Conservation (phyloP, 176 grass and related monocot species). For the Zoysia japonica region DNA sequence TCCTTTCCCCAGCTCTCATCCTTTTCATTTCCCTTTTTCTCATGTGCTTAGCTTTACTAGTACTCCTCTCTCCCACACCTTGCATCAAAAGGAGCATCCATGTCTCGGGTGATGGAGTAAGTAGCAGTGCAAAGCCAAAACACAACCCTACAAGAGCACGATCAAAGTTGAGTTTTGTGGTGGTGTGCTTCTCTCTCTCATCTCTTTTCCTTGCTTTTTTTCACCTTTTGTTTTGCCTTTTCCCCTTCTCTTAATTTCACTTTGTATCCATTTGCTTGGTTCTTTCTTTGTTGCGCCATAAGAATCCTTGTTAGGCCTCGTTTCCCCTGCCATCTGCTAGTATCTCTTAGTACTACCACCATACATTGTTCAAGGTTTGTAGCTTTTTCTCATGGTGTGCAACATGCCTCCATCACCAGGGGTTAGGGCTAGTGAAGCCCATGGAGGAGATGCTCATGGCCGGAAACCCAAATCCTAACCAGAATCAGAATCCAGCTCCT, state of each 20-base stretch:
- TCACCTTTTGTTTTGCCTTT: constrained; percentile 53
- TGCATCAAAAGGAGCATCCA: constrained; percentile 78
- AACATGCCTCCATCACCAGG: constrained; percentile 54
- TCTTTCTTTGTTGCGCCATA: constrained; percentile 56
- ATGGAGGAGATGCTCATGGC: constrained; percentile 78
- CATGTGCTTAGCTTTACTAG: constrained; percentile 47
- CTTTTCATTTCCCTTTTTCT: constrained; percentile 44
- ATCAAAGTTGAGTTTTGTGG: constrained; percentile 63
- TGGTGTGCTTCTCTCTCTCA: constrained; percentile 66
- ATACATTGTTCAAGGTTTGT: constrained; percentile 11
- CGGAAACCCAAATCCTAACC: constrained; percentile 50
- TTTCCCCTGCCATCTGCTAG: not conserved
- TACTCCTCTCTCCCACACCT: constrained; percentile 31
- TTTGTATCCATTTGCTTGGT: constrained; percentile 79
- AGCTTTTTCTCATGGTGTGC: constrained; percentile 22
- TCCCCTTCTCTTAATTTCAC: constrained; percentile 57
- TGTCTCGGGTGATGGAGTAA: constrained; percentile 60
- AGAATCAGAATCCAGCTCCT: constrained; percentile 29
- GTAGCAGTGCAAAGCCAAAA: constrained; percentile 52
- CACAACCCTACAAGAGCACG: constrained; percentile 74
- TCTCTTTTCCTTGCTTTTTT: constrained; percentile 52
- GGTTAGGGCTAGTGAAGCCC: constrained; percentile 72
- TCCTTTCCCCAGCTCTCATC: constrained; percentile 45
- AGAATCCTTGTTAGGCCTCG: constrained; percentile 25
- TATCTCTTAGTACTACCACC: constrained; percentile 1